Evolutionary conservation across 164 flowering plant genomes (phyloP).

Genomic region (Amborella trichopoda): DNA sequence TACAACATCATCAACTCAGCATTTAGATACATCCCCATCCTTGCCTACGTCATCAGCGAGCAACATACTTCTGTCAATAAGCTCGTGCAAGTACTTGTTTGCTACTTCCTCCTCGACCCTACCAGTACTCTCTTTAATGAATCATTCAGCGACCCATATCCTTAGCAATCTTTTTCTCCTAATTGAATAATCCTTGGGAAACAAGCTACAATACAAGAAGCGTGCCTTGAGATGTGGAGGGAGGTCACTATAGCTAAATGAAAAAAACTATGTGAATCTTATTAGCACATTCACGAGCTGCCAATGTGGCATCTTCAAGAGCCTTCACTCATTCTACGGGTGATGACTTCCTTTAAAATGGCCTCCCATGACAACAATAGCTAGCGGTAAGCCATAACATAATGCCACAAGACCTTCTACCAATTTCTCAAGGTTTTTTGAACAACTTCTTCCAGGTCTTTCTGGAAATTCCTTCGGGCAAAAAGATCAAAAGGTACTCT

Average conservation of each 20-base stretch:
- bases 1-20: too few relatives aligned
- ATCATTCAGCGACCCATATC: conserved; percentile 18
- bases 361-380: conserved; percentile 9
- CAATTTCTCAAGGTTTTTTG: too few relatives aligned
- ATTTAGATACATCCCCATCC: too few relatives aligned
- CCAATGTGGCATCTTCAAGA: conserved; percentile 5
- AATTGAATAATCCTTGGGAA: conserved; percentile 11
- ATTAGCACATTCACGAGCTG: background rate
- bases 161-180: conserved; percentile 5
- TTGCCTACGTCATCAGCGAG: too few relatives aligned
- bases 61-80: background rate
- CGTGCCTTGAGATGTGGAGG: conserved; percentile 12
- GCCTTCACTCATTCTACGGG: conserved; percentile 5
- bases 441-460: too few relatives aligned
- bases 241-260: conserved; percentile 6
- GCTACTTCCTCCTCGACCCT: conserved; percentile 6
- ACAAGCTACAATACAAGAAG: conserved; percentile 10
- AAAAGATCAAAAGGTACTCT: too few relatives aligned
- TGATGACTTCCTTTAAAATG: conserved; percentile 2
- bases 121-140: background rate
- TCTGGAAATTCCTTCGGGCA: too few relatives aligned
- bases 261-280: conserved; percentile 1
- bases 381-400: conserved; percentile 18
- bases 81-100: conserved; percentile 5
- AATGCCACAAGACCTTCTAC: conserved; percentile 5